Conservation (phyloP, 2,329 filamentous ascomycete species). For the Colletotrichum filicis region DNA sequence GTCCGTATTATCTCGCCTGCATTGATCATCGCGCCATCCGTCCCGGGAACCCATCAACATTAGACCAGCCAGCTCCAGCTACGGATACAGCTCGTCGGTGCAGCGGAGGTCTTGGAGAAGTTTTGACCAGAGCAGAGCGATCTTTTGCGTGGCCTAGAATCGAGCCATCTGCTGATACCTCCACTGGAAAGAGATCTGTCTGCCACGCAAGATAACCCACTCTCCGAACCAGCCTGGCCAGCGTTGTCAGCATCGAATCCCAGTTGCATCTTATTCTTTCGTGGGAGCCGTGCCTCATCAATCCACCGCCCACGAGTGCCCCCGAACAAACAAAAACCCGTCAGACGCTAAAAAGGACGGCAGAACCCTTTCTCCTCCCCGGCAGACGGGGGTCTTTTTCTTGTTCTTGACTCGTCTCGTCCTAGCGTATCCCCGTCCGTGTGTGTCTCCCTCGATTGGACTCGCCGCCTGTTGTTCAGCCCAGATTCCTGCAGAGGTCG, state of each 20-base stretch:
- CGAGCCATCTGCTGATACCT: not conserved
- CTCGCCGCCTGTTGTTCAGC: conserved; percentile 19
- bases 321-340: conserved; percentile 14
- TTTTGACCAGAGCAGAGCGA: not conserved
- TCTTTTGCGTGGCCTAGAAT: not conserved
- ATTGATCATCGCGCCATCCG: conserved; percentile 11
- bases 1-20: not conserved
- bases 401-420: conserved; percentile 23
- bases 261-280: conserved; percentile 5
- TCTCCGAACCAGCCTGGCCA: not conserved
- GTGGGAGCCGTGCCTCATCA: not conserved
- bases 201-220: not conserved
- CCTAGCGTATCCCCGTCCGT: conserved; percentile 26
- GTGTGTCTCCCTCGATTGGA: conserved; percentile 28
- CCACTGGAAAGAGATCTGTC: not conserved
- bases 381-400: conserved; percentile 21
- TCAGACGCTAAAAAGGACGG: conserved; percentile 29
- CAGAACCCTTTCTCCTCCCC: conserved; percentile 1
- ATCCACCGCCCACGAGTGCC: conserved; percentile 12
- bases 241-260: conserved; percentile 8
- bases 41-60: conserved; percentile 1
- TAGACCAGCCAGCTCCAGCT: conserved; percentile 3
- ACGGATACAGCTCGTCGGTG: not conserved
- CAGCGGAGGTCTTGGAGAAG: not conserved
- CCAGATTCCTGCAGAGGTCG: conserved; percentile 11